phyloP scores from a whole-genome alignment of 2,329 filamentous ascomycete genomes.

The Sordariomycetes sp. region DNA sequence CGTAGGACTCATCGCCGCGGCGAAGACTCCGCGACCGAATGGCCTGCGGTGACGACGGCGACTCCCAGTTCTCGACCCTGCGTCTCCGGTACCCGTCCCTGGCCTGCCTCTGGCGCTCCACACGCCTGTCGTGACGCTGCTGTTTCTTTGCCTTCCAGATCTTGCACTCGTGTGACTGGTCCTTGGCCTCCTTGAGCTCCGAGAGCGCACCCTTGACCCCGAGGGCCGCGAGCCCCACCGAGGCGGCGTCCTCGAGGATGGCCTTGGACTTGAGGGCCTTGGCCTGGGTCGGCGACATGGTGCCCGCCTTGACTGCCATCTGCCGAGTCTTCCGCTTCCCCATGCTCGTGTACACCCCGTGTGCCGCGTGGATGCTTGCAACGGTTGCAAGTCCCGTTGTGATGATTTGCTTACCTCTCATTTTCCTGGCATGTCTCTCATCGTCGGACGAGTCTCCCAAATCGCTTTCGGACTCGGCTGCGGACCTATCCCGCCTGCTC shows the following conservation, averaged over 20 bases:
- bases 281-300: slow-evolving; percentile 37
- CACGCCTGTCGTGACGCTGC: slow-evolving; percentile 35
- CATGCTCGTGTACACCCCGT: slow-evolving; percentile 48
- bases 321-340: slow-evolving; percentile 42
- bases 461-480: slow-evolving; percentile 41
- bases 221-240: slow-evolving; percentile 45
- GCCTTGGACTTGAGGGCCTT: slow-evolving; percentile 47
- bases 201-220: slow-evolving; percentile 45
- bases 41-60: slow-evolving; percentile 24
- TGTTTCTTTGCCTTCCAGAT: slow-evolving; percentile 38
- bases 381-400: slow-evolving; percentile 46
- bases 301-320: slow-evolving; percentile 42
- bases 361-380: slow-evolving; percentile 49
- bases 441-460: slow-evolving; percentile 48
- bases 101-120: slow-evolving; percentile 22
- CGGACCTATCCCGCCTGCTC: slow-evolving; percentile 28
- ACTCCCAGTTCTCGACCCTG: slow-evolving; percentile 32
- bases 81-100: slow-evolving; percentile 14
- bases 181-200: slow-evolving; percentile 44
- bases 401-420: slow-evolving; percentile 52
- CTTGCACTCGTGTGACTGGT: slow-evolving; percentile 34
- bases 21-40: not conserved
- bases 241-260: slow-evolving; percentile 46
- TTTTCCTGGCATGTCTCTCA: slow-evolving; percentile 40
- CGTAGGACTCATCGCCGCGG: not conserved